Percentiles rank a stretch among this genome's conserved stretches.
These are phyloP conservation scores for Trichoderma lentiforme DNA, from an alignment of 2,329 filamentous ascomycete species.

Conservation along the genomic window DNA sequence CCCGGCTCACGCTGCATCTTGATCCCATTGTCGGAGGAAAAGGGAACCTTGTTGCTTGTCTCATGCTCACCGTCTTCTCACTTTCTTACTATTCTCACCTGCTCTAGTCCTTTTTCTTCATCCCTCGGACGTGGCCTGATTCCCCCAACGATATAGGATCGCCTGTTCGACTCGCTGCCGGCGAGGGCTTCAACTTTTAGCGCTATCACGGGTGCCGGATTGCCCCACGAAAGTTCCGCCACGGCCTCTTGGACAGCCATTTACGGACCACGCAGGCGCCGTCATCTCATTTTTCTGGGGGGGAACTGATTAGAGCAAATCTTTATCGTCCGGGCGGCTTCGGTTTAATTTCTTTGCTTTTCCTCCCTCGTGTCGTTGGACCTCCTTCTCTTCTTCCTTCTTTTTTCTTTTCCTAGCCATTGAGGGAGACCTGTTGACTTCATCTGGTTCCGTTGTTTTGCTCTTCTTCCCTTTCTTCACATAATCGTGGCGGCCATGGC, in stretches of 20 bases:
- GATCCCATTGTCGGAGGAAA: background rate
- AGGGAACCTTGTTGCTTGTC: background rate
- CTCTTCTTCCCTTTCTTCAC: background rate
- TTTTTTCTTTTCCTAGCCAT: background rate
- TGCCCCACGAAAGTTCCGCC: conserved; percentile 14
- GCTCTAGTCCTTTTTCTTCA: background rate
- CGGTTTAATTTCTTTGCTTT: conserved; percentile 2
- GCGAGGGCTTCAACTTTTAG: conserved; percentile 5
- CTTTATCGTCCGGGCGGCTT: conserved; percentile 8
- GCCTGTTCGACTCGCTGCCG: background rate
- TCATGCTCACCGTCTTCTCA: background rate
- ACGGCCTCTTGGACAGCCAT: conserved; percentile 5
- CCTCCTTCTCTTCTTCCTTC: background rate
- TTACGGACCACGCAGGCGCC: background rate
- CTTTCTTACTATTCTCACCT: background rate
- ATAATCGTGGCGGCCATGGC: conserved; percentile 24
- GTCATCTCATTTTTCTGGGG: conserved; percentile 3
- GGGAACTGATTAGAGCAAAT: background rate
- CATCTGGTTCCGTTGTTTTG: background rate
- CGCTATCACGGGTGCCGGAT: conserved; percentile 1
- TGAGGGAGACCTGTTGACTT: background rate
- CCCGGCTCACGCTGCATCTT: background rate
- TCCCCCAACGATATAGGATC: background rate
- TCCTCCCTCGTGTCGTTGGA: background rate
- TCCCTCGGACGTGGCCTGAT: background rate